Evolutionary conservation across 1,284 basidiomycete genomes (phyloP), one percentile per base, ranked within the genome.

Genomic region (Cystobasidium sp.): DNA sequence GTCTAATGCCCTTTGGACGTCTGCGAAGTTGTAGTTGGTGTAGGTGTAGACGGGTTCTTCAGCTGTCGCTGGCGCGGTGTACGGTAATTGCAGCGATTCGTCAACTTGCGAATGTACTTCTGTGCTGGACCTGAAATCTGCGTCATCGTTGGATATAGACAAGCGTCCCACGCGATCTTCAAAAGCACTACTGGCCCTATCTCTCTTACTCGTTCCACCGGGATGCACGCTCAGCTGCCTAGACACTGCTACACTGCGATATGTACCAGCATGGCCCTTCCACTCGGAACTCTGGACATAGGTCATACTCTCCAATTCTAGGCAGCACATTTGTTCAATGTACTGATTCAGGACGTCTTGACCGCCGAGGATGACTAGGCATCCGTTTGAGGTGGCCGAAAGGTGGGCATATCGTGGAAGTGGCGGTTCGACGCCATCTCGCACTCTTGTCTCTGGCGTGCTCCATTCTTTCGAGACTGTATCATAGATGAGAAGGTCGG

Each of bases 1-100:
- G 84, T 96, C 92, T 52, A 97, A 87, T 81, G 96, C 93, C 58
- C 94, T 90, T 79, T 93, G 91, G 71, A 97, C 94, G 81, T 95
- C 93, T 75, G 77, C 76, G 44, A 81, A 92, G 83, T 94, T 94
- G 84, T 92, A 93, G 81, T 94, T 94, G 79, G 91, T 92, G 82
- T 91, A 93, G 24, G 93, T 83, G 80, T 87, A 89, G 55, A 92
- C 90, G 78, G 92, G 89, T 78, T 88, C 89, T 18, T 91, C 67
- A 47, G 69, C n/a, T 47, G 59, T 47, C 10, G 65, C 56, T 47
- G 66, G 68, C 14, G 43, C 55, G 6, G 73, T 52, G 20, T 66
- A 49, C 12, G 70, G 70, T 9, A 73, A 55, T 31, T 73, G 70
- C 18, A 73, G 53, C 9, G 62, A 55, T 53, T 73, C 63, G 43